Evolutionary conservation across 805 yeast species (phyloP).

Genomic region (Clavispora asparagi): DNA sequence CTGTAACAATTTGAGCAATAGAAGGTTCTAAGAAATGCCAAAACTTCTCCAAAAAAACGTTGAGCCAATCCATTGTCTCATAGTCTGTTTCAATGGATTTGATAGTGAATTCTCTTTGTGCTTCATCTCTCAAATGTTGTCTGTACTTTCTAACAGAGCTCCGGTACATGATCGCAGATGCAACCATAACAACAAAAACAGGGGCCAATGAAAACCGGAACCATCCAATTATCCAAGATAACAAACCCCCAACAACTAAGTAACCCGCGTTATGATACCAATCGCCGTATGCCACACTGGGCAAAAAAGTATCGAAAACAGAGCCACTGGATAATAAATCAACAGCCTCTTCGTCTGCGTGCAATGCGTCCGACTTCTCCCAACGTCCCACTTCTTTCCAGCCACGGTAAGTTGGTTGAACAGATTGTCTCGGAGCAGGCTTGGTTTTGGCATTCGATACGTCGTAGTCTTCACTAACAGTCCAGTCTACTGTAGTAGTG

Average conservation of each 20-base stretch:
- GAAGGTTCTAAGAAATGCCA: slow-evolving; percentile 92
- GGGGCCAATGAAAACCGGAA: slow-evolving; percentile 75
- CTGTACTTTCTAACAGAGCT: slow-evolving; percentile 80
- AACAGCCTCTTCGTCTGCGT: slow-evolving; percentile 62
- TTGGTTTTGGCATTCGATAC: slow-evolving; percentile 25
- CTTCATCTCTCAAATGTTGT: slow-evolving; percentile 64
- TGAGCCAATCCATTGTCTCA: slow-evolving; percentile 95
- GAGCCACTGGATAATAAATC: slow-evolving; percentile 72
- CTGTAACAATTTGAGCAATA: slow-evolving; percentile 77
- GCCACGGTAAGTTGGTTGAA: slow-evolving; percentile 72
- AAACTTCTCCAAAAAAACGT: slow-evolving; percentile 80
- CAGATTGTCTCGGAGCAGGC: slow-evolving; percentile 45
- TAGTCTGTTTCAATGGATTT: slow-evolving; percentile 79
- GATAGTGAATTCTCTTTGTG: slow-evolving; percentile 81
- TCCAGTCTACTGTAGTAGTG: slow-evolving; percentile 16
- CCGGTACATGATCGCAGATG: slow-evolving; percentile 69
- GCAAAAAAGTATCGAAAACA: slow-evolving; percentile 67
- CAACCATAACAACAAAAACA: slow-evolving; percentile 63
- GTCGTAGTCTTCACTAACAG: slow-evolving; percentile 37
- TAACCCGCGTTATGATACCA: slow-evolving; percentile 92
- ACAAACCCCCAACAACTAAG: slow-evolving; percentile 57
- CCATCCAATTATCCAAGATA: slow-evolving; percentile 78
- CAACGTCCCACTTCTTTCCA: slow-evolving; percentile 94
- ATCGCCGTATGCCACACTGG: slow-evolving; percentile 79
- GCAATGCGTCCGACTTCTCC: slow-evolving; percentile 63